phyloP scores from a whole-genome alignment of 208 protist genomes.

The Tritrichomonas musculus region DNA sequence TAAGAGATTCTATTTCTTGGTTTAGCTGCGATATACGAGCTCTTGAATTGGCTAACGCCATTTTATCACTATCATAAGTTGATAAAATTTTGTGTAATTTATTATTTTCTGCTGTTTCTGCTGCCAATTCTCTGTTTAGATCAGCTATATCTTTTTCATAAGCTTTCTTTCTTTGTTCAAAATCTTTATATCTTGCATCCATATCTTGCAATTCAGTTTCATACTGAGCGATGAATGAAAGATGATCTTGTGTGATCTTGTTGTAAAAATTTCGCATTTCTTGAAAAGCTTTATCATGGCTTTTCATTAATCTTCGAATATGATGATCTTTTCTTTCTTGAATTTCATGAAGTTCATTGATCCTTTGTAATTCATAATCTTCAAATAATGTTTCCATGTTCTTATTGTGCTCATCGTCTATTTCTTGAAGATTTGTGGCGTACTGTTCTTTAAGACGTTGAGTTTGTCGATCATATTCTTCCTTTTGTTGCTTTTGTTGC shows the following conservation, averaged over 20 bases:
- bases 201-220: not conserved
- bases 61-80: conserved; percentile 30
- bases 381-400: not conserved
- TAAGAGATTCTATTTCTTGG: not conserved
- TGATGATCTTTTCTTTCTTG: conserved; percentile 48
- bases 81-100: not conserved
- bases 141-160: conserved; percentile 18
- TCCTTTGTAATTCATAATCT: not conserved
- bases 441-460: not conserved
- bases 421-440: not conserved
- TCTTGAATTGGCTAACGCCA: not conserved
- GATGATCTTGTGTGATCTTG: conserved; percentile 26
- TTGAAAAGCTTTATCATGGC: conserved; percentile 42
- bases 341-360: conserved; percentile 42
- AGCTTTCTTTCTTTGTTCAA: conserved; percentile 11
- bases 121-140: not conserved
- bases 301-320: conserved; percentile 45
- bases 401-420: not conserved
- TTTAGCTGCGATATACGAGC: not conserved
- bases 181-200: not conserved
- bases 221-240: not conserved
- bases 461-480: not conserved
- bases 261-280: conserved; percentile 48
- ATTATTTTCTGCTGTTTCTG: not conserved
- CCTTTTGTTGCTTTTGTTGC: not conserved